phyloP scores from a whole-genome alignment of 2,329 filamentous ascomycete species.

The Sporothrix phasma region DNA sequence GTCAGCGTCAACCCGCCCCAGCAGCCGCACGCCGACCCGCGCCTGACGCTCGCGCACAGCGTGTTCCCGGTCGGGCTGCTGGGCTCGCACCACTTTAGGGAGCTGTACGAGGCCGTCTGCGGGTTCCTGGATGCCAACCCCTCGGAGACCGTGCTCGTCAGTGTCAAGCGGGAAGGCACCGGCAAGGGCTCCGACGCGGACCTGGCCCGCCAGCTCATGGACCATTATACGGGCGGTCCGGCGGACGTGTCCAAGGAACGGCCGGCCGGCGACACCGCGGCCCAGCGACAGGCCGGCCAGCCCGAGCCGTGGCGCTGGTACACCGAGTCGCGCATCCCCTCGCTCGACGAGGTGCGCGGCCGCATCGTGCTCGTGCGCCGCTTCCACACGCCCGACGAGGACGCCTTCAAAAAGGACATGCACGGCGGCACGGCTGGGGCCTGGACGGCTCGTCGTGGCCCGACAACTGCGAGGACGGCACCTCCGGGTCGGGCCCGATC shows the following conservation, averaged over 20 bases:
- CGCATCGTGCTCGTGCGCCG: conserved; percentile 78
- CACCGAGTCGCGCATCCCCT: conserved; percentile 65
- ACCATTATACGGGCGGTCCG: conserved; percentile 54
- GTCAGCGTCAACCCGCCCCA: conserved; percentile 41
- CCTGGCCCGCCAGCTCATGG: conserved; percentile 61
- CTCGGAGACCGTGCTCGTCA: conserved; percentile 74
- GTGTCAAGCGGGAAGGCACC: conserved; percentile 81
- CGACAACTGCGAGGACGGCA: conserved; percentile 74
- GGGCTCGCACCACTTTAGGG: conserved; percentile 68
- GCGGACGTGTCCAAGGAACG: conserved; percentile 24
- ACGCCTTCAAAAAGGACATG: conserved; percentile 40
- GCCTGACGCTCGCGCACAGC: conserved; percentile 75
- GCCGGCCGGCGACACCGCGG: background rate
- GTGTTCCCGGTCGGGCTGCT: conserved; percentile 81
- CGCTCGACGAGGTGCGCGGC: conserved; percentile 67
- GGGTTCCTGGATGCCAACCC: conserved; percentile 68
- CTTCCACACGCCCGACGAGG: conserved; percentile 50
- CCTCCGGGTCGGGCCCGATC: conserved; percentile 59
- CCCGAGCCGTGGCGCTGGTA: conserved; percentile 52
- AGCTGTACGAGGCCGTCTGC: conserved; percentile 61
- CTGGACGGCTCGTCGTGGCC: conserved; percentile 64
- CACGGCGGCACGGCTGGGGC: conserved; percentile 44
- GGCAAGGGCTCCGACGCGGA: conserved; percentile 72
- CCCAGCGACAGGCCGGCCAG: background rate
- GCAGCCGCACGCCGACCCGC: conserved; percentile 39